Evolutionary conservation across 78 protist genomes (phyloP).

Genomic region (Guillardia theta): DNA sequence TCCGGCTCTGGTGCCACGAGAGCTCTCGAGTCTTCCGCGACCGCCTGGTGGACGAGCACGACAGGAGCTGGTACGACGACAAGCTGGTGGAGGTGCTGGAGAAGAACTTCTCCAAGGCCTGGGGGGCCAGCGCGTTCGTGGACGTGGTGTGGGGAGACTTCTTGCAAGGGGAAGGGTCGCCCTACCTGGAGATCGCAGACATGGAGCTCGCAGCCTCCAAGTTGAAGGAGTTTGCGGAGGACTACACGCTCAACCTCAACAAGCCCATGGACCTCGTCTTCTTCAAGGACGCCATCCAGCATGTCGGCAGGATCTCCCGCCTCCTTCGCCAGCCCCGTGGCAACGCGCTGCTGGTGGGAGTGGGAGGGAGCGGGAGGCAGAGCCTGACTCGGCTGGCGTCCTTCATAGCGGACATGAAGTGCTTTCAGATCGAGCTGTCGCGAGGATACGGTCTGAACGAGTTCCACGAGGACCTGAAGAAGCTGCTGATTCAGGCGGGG

Average conservation of each 20-base stretch:
- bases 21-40: conserved; percentile 46
- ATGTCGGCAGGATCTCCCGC: conserved; percentile 53
- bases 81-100: neutral
- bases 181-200: neutral
- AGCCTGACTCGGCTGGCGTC: conserved; percentile 73
- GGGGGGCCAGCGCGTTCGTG: neutral
- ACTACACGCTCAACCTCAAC: conserved; percentile 42
- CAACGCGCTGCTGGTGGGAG: conserved; percentile 77
- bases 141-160: neutral
- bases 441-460: conserved; percentile 51
- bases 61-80: conserved; percentile 54
- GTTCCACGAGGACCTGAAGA: conserved; percentile 61
- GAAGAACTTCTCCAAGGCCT: neutral
- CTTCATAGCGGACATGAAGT: neutral
- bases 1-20: conserved; percentile 57
- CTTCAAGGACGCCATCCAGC: conserved; percentile 38
- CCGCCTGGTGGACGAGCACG: conserved; percentile 59
- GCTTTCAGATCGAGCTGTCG: neutral
- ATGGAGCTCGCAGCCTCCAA: neutral
- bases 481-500: conserved; percentile 53
- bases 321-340: conserved; percentile 53
- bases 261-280: conserved; percentile 54
- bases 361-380: conserved; percentile 79
- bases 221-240: neutral
- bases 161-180: neutral